Evolutionary conservation across 768 basidiomycete genomes (phyloP), one percentile per base, ranked within the genome.

Genomic region (Russula sp.): DNA sequence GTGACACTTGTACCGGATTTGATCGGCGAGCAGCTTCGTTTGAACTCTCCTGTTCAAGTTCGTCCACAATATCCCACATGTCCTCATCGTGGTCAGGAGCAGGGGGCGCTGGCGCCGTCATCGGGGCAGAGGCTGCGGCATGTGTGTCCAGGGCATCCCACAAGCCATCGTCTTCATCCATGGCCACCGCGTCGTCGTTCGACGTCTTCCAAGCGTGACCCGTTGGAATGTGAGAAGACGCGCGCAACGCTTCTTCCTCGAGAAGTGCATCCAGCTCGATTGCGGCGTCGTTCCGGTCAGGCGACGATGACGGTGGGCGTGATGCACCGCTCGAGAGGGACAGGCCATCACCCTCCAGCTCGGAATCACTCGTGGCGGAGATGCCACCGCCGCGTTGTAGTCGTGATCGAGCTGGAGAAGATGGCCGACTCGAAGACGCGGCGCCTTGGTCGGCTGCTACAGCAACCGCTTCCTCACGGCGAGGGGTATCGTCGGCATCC

Each of bases 61-160:
- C 83, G 43, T 79, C 69, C 56, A 89, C 73, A 45, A 86, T 76
- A 65, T 84, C 80, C 85, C 90, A 90, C 79, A 90, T 81, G 7
- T 88, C 88, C 45, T 83, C 82, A 38, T 87, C 84, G 7, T 82
- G 81, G 16, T 74, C 69, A 20, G 64, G 59, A 1, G 61, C 67
- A 5, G 69, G 55, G 18, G 65, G 52, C 13, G 11, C 57, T 11
- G 47, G 47, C 56, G 63, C 29, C 55, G 47, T 48, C 16, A 46
- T 25, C 5, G 58, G 47, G 5, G n/a, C 25, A 16, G 66, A 43
- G 2, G 62, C 14, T 7, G 56, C 38, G 56, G 65, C 43, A 14
- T 53, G 35, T 0, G 54, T 58, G 14, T 68, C 67, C n/a, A 74
- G 39, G 50, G 52, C 67, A 20, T 71, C 71, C 75, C 78, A 76